Conservation (phyloP, 148 eudicot genomes). For the Nyssa sinensis region DNA sequence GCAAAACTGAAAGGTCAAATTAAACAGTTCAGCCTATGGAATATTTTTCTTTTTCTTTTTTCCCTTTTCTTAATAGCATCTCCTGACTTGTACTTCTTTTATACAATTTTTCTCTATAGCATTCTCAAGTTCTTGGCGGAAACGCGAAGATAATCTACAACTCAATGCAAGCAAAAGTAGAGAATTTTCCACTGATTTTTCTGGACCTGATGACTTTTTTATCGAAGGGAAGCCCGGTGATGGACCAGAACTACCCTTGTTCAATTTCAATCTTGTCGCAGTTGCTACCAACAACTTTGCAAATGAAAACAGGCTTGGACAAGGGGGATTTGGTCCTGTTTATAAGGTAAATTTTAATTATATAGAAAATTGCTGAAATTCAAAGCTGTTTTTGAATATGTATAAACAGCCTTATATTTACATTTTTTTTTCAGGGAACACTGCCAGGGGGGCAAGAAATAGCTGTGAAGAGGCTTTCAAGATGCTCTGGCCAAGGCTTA, state of each 20-base stretch:
- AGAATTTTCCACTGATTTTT: neutral
- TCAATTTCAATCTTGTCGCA: slow-evolving; percentile 26
- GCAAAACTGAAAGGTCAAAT: slow-evolving; percentile 2
- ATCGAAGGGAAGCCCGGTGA: neutral
- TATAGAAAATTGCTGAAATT: neutral
- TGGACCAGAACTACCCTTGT: slow-evolving; percentile 28
- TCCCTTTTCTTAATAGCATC: neutral
- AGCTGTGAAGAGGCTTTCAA: slow-evolving; percentile 25
- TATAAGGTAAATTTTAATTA: slow-evolving; percentile 33
- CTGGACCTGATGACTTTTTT: neutral
- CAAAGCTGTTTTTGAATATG: neutral
- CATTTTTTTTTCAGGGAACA: slow-evolving; percentile 12
- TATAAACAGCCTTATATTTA: neutral
- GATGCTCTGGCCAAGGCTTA: slow-evolving; percentile 19
- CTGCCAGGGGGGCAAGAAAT: slow-evolving; percentile 17
- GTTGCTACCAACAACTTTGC: slow-evolving; percentile 40
- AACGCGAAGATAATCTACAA: neutral
- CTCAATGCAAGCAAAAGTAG: neutral
- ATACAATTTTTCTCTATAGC: neutral
- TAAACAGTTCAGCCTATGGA: neutral
- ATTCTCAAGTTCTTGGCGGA: neutral
- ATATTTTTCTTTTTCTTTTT: neutral
- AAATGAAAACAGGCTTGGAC: slow-evolving; percentile 40
- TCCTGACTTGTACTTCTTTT: neutral
- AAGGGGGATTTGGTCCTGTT: slow-evolving; percentile 52